phyloP scores from a whole-genome alignment of 2,329 filamentous ascomycete species.

The Trichoderma atrobrunneum region DNA sequence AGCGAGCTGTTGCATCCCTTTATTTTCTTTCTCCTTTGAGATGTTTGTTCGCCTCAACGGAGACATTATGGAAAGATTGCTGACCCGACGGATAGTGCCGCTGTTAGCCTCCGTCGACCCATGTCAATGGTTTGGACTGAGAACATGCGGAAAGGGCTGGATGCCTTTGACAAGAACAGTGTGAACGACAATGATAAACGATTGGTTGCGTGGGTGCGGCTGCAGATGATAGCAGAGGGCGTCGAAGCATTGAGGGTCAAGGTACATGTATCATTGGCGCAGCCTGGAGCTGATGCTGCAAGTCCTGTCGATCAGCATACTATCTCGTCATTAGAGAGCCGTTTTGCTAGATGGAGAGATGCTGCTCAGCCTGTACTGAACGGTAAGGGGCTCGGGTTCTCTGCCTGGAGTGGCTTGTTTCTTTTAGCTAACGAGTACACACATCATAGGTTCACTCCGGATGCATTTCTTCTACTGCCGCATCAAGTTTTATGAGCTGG shows the following conservation, averaged over 20 bases:
- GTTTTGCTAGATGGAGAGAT: background rate
- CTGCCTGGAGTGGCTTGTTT: background rate
- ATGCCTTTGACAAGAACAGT: background rate
- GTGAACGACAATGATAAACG: background rate
- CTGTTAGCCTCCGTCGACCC: background rate
- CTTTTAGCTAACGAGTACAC: background rate
- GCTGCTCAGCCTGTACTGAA: background rate
- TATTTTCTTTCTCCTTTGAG: background rate
- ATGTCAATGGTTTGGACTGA: background rate
- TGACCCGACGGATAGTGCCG: background rate
- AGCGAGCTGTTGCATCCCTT: background rate
- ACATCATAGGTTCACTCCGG: background rate
- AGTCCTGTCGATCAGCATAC: background rate
- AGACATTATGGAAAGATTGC: background rate
- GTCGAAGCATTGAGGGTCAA: background rate
- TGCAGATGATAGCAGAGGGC: background rate
- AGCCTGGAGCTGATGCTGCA: background rate
- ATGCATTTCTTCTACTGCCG: conserved; percentile 8
- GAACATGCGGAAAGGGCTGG: background rate
- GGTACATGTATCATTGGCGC: background rate
- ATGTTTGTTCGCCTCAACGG: background rate
- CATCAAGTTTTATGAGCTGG: background rate
- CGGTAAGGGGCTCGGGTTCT: background rate
- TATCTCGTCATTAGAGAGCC: background rate
- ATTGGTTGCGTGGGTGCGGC: background rate